These are phyloP conservation scores for Auricularia heimuer DNA, from an alignment of 768 basidiomycete genomes.

Conservation along the genomic window DNA sequence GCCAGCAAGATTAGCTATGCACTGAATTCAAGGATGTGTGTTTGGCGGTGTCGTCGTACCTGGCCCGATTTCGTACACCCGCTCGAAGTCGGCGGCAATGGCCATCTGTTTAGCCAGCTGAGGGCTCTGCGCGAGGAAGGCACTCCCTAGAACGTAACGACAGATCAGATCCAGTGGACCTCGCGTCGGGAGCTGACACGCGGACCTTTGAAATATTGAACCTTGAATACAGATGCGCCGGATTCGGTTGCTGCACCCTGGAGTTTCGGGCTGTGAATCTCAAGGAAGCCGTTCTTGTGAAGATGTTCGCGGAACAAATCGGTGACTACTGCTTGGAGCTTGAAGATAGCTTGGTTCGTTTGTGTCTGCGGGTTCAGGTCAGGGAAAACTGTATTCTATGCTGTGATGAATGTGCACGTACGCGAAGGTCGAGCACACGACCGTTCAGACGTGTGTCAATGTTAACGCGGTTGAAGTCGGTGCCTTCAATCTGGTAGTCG, in stretches of 20 bases:
- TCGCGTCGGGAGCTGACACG: not conserved
- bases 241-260: conserved; percentile 96
- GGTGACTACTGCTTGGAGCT: conserved; percentile 79
- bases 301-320: conserved; percentile 81
- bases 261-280: conserved; percentile 96
- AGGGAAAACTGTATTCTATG: not conserved
- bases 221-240: conserved; percentile 96
- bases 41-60: conserved; percentile 14
- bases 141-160: conserved; percentile 44
- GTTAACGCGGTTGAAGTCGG: conserved; percentile 69
- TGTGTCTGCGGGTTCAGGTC: conserved; percentile 48
- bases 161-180: not conserved
- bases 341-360: conserved; percentile 95
- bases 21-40: not conserved
- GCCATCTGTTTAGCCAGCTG: conserved; percentile 99
- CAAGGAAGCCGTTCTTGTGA: conserved; percentile 64
- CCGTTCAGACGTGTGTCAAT: conserved; percentile 93
- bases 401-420: conserved; percentile 26
- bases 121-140: conserved; percentile 93
- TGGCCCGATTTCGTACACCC: conserved; percentile 90
- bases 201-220: conserved; percentile 91
- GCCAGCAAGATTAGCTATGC: conserved; percentile 14
- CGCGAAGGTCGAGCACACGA: conserved; percentile 87
- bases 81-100: conserved; percentile 95
- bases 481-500: conserved; percentile 47